Percentiles rank a stretch among this genome's conserved stretches.
phyloP scores from a whole-genome alignment of 768 basidiomycete genomes.

The Nevesoporus exiguus region DNA sequence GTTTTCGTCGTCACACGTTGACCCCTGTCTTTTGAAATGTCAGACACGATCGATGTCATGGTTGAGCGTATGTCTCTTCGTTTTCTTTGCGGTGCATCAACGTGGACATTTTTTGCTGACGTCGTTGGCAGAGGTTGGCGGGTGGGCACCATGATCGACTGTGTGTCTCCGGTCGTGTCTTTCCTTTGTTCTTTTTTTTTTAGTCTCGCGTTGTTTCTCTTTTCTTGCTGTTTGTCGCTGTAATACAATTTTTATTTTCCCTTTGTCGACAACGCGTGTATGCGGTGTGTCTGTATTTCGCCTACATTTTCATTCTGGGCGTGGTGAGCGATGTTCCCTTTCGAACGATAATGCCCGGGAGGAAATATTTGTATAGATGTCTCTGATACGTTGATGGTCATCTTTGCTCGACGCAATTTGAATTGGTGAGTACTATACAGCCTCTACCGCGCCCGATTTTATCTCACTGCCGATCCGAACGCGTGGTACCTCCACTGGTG shows the following conservation, averaged over 20 bases:
- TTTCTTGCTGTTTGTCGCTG: neutral
- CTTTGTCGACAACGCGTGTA: neutral
- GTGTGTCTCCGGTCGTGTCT: neutral
- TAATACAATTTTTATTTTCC: conserved; percentile 2
- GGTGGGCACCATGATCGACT: conserved; percentile 13
- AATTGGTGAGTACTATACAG: no score
- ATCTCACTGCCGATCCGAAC: no score
- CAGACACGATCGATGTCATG: conserved; percentile 95
- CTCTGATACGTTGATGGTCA: no score
- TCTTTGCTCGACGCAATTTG: no score
- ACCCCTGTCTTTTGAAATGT: conserved; percentile 2
- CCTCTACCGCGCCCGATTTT: no score
- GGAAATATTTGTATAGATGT: no score
- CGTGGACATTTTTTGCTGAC: neutral
- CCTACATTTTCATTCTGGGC: neutral
- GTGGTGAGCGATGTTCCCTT: neutral
- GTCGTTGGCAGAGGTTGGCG: conserved; percentile 14
- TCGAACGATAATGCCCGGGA: no score
- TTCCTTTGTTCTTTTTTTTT: neutral
- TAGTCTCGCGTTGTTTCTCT: neutral
- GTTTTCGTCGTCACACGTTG: neutral
- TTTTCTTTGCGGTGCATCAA: neutral
- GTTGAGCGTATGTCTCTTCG: conserved; percentile 73
- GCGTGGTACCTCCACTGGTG: no score
- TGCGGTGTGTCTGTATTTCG: neutral